Percentiles rank a stretch among this genome's conserved stretches.
phyloP scores from a whole-genome alignment of 2,329 filamentous ascomycete species.

The Monilinia fructicola region DNA sequence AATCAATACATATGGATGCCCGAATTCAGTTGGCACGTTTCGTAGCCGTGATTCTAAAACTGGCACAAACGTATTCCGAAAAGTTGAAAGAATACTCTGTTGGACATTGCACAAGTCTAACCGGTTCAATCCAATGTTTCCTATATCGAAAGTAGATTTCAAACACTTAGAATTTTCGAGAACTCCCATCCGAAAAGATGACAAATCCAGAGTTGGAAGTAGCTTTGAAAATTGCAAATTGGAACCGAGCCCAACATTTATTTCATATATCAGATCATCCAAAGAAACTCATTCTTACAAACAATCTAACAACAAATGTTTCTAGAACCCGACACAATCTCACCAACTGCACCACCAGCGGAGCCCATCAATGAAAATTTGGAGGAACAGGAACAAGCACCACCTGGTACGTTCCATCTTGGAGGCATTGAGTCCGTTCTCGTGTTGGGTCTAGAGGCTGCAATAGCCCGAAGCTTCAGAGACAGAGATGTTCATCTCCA shows the following conservation, averaged over 20 bases:
- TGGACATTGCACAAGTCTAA: not conserved
- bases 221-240: not conserved
- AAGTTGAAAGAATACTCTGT: not conserved
- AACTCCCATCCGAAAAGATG: conserved; percentile 3
- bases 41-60: not conserved
- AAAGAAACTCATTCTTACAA: not conserved
- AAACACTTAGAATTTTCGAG: not conserved
- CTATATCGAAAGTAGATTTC: not conserved
- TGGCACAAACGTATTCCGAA: not conserved
- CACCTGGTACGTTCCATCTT: conserved; percentile 15
- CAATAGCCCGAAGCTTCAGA: conserved; percentile 3
- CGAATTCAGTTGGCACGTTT: conserved; percentile 11
- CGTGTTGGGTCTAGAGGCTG: conserved; percentile 4
- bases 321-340: not conserved
- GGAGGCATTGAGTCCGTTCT: conserved; percentile 10
- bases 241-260: not conserved
- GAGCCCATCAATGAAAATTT: not conserved
- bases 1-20: not conserved
- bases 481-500: not conserved
- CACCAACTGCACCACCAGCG: not conserved
- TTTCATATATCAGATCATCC: not conserved
- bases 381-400: conserved; percentile 1
- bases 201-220: not conserved
- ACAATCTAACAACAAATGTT: conserved; percentile 1
- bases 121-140: not conserved